Percentiles rank a stretch among this genome's conserved stretches.
phyloP scores from a whole-genome alignment of 257 asterid species.

The Jacaranda mimosifolia region DNA sequence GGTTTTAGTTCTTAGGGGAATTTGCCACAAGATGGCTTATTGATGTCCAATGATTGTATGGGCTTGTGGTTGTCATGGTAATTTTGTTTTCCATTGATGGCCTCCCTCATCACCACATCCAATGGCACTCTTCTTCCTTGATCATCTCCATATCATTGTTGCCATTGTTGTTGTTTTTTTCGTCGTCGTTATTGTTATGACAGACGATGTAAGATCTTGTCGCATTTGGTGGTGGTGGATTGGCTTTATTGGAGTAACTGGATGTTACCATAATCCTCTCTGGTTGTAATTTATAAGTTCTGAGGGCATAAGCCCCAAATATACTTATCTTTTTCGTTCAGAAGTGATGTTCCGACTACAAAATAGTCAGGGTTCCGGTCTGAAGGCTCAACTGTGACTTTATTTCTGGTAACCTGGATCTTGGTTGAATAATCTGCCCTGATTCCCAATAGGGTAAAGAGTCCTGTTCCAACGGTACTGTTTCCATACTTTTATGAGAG shows the following conservation, averaged over 20 bases:
- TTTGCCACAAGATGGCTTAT: neutral
- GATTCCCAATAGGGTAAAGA: neutral
- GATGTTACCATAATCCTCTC: neutral
- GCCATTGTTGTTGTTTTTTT: neutral
- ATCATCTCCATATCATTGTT: neutral
- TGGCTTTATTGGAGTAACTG: conserved; percentile 11
- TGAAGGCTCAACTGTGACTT: neutral
- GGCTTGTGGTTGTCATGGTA: neutral
- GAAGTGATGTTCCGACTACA: neutral
- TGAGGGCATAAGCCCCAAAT: conserved; percentile 4
- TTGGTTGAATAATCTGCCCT: neutral
- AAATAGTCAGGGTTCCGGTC: neutral
- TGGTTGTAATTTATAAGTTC: neutral
- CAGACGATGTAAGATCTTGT: neutral
- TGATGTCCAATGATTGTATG: conserved; percentile 9
- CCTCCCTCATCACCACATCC: neutral
- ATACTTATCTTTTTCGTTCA: neutral
- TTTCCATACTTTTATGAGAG: neutral
- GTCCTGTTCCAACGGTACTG: neutral
- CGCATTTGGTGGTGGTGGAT: neutral
- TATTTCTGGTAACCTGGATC: neutral
- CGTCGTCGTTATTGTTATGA: neutral
- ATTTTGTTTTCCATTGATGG: neutral
- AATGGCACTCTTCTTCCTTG: neutral
- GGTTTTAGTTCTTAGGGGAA: neutral